phyloP scores from a whole-genome alignment of 768 basidiomycete species.

The Mycena rebaudengoi region DNA sequence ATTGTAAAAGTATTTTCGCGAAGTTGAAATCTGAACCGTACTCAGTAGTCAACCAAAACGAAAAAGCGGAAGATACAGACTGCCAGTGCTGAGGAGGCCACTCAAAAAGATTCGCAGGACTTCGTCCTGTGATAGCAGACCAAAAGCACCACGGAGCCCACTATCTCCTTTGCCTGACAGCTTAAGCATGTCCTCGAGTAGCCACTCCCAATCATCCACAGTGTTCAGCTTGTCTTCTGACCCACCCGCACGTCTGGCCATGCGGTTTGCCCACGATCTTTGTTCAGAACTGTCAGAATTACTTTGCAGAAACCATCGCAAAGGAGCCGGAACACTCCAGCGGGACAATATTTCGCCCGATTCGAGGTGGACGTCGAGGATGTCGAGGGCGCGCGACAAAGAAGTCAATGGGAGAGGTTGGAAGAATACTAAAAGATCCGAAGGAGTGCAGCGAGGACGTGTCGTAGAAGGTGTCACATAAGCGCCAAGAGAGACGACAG shows the following conservation, averaged over 20 bases:
- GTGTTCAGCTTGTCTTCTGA: conserved; percentile 60
- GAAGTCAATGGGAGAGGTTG: conserved; percentile 76
- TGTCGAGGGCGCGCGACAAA: conserved; percentile 85
- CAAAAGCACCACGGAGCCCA: conserved; percentile 80
- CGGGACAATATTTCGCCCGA: conserved; percentile 91
- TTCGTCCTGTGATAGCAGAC: conserved; percentile 74
- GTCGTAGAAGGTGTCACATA: conserved; percentile 81
- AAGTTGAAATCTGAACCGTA: conserved; percentile 65
- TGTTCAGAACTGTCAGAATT: conserved; percentile 72
- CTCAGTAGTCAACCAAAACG: conserved; percentile 14
- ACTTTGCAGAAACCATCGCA: conserved; percentile 93
- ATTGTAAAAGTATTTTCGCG: conserved; percentile 67
- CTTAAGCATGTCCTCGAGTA: conserved; percentile 92
- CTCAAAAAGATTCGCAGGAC: conserved; percentile 84
- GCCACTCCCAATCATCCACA: conserved; percentile 84
- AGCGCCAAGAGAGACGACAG: conserved; percentile 78
- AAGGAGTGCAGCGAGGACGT: conserved; percentile 61
- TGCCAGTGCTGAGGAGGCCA: conserved; percentile 86
- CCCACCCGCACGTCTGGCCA: conserved; percentile 77
- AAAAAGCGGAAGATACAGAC: conserved; percentile 61
- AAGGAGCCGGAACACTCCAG: conserved; percentile 84
- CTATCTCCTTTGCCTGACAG: conserved; percentile 71
- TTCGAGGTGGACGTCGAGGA: conserved; percentile 93
- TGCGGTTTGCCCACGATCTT: conserved; percentile 83
- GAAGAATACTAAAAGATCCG: conserved; percentile 85